These are phyloP conservation scores for Trametes punicea DNA, from an alignment of 768 basidiomycete species.

Conservation along the genomic window DNA sequence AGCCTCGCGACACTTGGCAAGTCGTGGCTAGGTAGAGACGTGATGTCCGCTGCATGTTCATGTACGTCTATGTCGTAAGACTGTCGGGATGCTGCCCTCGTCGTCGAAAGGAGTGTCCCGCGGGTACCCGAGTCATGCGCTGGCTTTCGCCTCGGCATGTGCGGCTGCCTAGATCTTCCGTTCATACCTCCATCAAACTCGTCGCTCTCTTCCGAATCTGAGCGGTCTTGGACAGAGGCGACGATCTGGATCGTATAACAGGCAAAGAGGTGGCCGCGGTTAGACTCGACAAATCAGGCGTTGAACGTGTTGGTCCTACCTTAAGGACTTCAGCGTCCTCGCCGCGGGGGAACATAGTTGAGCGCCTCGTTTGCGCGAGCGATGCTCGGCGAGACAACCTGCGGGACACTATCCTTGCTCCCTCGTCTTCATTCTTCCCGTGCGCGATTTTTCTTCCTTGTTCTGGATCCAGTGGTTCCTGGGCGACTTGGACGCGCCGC, in stretches of 20 bases:
- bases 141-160: neutral
- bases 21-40: constrained; percentile 11
- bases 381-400: constrained; percentile 20
- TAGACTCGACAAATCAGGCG: too few species aligned
- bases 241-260: constrained; percentile 10
- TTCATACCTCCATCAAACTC: neutral
- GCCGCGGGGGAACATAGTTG: constrained; percentile 18
- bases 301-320: neutral
- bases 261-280: neutral
- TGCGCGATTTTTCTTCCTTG: neutral
- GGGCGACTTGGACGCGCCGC: constrained; percentile 1
- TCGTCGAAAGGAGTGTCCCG: constrained; percentile 19
- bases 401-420: neutral
- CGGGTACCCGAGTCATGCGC: neutral
- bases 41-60: constrained; percentile 13
- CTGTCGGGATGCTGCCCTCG: constrained; percentile 14
- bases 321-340: constrained; percentile 19
- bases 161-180: neutral
- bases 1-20: constrained; percentile 7
- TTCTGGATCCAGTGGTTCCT: neutral
- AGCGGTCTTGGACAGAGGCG: constrained; percentile 16
- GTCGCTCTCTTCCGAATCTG: constrained; percentile 9
- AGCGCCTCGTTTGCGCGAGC: constrained; percentile 13
- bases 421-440: neutral
- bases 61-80: constrained; percentile 19